Base-by-base conservation (phyloP, 2,329 filamentous ascomycete species). In the Fusarium avenaceum region DNA sequence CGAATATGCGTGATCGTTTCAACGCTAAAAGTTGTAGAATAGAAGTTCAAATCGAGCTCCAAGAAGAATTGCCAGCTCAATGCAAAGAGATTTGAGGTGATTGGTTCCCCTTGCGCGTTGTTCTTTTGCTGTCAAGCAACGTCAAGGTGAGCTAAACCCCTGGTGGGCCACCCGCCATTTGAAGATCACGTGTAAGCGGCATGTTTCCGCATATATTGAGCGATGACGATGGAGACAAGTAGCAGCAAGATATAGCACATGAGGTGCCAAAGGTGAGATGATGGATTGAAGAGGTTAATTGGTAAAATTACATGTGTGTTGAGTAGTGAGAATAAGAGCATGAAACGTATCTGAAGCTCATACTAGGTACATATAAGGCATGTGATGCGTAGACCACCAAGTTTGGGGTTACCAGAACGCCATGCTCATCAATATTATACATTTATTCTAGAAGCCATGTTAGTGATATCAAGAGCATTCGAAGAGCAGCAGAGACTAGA, bases 101-200 rank as follows among this genome's bases (percentile, higher is more conserved):
- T 70, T 70, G 58, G 67, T 33, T 33, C 56, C 71, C 69, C 63
- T 63, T 72, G 67, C 65, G 60, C 26, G 48, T 55, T 40, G 65
- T 54, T 45, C 40, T 51, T 43, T 59, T 54, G 61, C 56, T 65
- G 44, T 35, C 65, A 53, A 43, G 44, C 40, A 67, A 67, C 53
- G 47, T 67, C 43, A 57, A 62, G 28, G 28, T 45, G 43, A 57
- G 42, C 62, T 50, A 69, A 64, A 38, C 35, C 17, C 35, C 30
- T 59, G 61, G 69, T 73, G 71, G 71, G 46, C 48, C 71, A 38
- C 33, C 38, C 26, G 4, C 33, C 33, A 43, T 15, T 49, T 47
- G 22, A 14, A 46, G 39, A 65, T 70, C 67, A 70, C 67, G 67
- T 70, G 67, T 38, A 46, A 40, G 63, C 63, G 63, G 49, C 38